Evolutionary conservation across 176 grass and related monocot genomes (phyloP), one percentile per base, ranked within the genome.

Genomic region (Urochloa ruziziensis): DNA sequence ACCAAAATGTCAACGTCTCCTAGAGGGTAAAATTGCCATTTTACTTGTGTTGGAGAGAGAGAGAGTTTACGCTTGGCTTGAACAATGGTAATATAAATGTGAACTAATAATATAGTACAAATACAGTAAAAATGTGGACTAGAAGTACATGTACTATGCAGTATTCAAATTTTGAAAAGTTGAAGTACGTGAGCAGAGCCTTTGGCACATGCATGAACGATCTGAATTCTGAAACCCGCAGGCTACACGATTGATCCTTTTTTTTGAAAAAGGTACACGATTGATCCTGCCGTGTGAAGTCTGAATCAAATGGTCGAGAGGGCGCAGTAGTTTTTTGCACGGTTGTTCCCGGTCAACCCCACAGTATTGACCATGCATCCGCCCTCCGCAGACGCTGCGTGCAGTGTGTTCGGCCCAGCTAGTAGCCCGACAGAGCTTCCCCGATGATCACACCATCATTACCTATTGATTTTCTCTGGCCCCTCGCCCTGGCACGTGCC

Each of bases 371-470:
- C 86, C 62, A 43, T 13, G n/a, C n/a, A n/a, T n/a, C n/a, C n/a
- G n/a, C n/a, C n/a, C n/a, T n/a, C 68, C 81, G 39, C 65, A 73
- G n/a, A 59, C 43, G 46, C 66, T 29, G 32, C 49, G 42, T 44
- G 42, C 65, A 65, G 47, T 37, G 36, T 15, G 28, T 74, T 84
- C 17, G 82, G 62, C 28, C 44, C 39, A 64, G 82, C 78, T 32
- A 49, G 32, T 86, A 76, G 24, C 24, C 87, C 83, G 80, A 89
- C 80, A 86, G 30, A 83, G 60, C 66, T 80, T 67, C 53, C 71
- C 61, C 44, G 70, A 86, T 86, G 83, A 82, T 70, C 63, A 79
- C 79, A 72, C 79, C 89, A 90, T 88, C 81, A 89, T 93, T 91
- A 87, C 91, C 73, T 85, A 73, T 60, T 89, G 82, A 91, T 93